phyloP scores from a whole-genome alignment of 2,329 filamentous ascomycete genomes.

The Alternaria longipes region DNA sequence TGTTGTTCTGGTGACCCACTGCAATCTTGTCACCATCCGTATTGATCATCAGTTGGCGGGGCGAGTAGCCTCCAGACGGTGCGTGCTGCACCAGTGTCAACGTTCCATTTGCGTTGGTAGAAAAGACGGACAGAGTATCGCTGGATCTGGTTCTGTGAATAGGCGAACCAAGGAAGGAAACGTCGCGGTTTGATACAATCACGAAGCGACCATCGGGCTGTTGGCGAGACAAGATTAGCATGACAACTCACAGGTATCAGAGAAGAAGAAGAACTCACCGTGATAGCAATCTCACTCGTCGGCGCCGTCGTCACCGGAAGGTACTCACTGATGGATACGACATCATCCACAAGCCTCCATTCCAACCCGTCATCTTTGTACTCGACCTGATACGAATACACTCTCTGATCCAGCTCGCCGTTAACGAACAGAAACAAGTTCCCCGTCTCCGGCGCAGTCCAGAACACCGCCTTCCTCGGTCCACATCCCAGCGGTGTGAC shows the following conservation, averaged over 20 bases:
- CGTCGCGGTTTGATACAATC: slow-evolving; percentile 72
- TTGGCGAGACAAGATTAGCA: neutral
- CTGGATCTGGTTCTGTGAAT: slow-evolving; percentile 31
- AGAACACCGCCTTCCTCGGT: slow-evolving; percentile 70
- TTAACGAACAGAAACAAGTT: slow-evolving; percentile 23
- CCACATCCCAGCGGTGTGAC: slow-evolving; percentile 63
- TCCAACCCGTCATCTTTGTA: slow-evolving; percentile 11
- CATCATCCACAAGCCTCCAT: slow-evolving; percentile 13
- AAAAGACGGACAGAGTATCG: slow-evolving; percentile 67
- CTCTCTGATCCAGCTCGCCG: slow-evolving; percentile 23
- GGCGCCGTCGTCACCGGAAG: slow-evolving; percentile 16
- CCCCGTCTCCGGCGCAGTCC: slow-evolving; percentile 23
- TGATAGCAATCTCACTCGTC: slow-evolving; percentile 25
- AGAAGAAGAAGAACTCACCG: slow-evolving; percentile 13
- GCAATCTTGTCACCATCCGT: slow-evolving; percentile 69
- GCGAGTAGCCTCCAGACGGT: slow-evolving; percentile 69
- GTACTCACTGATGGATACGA: slow-evolving; percentile 3
- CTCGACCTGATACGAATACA: slow-evolving; percentile 22
- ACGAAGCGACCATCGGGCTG: slow-evolving; percentile 47
- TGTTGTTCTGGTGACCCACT: slow-evolving; percentile 69
- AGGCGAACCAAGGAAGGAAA: slow-evolving; percentile 60
- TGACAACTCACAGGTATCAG: neutral
- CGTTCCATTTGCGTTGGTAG: slow-evolving; percentile 55
- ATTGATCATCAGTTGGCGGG: slow-evolving; percentile 74
- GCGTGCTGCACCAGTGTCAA: slow-evolving; percentile 65